Base-by-base conservation (phyloP, 164 flowering plant species). In the Stephania japonica region DNA sequence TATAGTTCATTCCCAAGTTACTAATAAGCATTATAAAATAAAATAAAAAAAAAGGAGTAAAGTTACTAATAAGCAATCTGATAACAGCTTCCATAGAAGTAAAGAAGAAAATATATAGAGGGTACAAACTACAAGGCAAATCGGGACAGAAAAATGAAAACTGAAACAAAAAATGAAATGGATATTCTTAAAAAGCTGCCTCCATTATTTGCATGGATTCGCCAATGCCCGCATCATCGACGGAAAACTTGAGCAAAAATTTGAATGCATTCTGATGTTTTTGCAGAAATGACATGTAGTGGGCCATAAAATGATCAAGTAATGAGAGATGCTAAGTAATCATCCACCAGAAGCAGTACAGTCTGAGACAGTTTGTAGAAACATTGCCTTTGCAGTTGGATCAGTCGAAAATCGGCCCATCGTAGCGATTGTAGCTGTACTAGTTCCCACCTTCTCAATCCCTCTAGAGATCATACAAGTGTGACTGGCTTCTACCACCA, bases 401-500 rank as follows among this genome's bases (percentile, higher is more conserved):
- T 96, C 97, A 3, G 84, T 81, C 23, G 93, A 82, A 82, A 91
- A 93, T 56, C 84, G 86, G 67, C 99, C 99, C n/a, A 90, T 78
- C 7, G 81, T 87, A 49, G 97, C 97, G 74, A 88, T 84, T 25
- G 99, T 96, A 6, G 94, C 97, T 27, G 99, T 96, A 71, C 80
- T 90, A 56, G 97, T 93, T 43, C 98, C 91, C 73, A 91, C 78
- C 78, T 96, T 91, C 85, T 93, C 97, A 19, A 96, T 88, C 53
- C 98, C 99, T 80, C 99, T 83, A 21, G 98, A 87, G 75, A 93
- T 86, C 99, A 93, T 96, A 75, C 99, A 96, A 32, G 90, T 90
- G 75, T 96, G 98, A 66, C 72, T 83, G 18, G 97, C 98, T 82
- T 96, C 99, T 72, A 83, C 98, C 27, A 91, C 97, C 16, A 91